Evolutionary conservation across 2,329 filamentous ascomycete genomes (phyloP).

Genomic region (Raffaelea arxii): DNA sequence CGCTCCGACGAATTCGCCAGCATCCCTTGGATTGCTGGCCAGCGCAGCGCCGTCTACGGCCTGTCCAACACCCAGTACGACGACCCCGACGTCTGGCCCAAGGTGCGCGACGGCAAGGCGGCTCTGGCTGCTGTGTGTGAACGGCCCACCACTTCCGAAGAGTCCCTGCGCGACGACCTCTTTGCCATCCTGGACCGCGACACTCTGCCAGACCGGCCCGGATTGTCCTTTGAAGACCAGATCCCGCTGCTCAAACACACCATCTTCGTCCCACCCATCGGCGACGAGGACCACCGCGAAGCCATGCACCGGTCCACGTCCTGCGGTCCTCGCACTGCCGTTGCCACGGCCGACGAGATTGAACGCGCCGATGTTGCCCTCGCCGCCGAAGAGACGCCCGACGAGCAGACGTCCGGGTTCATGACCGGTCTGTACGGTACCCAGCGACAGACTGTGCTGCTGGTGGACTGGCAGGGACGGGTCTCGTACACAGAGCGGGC

Average conservation of each 20-base stretch:
- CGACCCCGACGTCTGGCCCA: conserved; percentile 48
- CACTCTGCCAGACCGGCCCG: conserved; percentile 35
- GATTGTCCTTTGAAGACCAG: conserved; percentile 41
- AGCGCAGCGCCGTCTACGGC: conserved; percentile 41
- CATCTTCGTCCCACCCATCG: conserved; percentile 52
- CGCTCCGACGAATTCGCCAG: conserved; percentile 40
- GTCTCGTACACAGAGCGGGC: conserved; percentile 50
- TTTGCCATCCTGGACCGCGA: conserved; percentile 48
- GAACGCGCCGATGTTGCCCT: conserved; percentile 25
- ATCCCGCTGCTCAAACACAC: conserved; percentile 45
- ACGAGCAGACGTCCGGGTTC: conserved; percentile 29
- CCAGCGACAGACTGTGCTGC: conserved; percentile 52
- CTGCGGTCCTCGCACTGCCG: conserved; percentile 20
- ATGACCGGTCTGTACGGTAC: conserved; percentile 55
- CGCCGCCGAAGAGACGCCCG: conserved; percentile 24
- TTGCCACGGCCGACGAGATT: conserved; percentile 24
- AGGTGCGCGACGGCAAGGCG: conserved; percentile 43
- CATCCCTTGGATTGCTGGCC: conserved; percentile 48
- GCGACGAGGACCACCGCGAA: conserved; percentile 28
- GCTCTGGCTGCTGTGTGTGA: conserved; percentile 32
- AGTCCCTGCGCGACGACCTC: conserved; percentile 33
- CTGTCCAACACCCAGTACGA: conserved; percentile 54
- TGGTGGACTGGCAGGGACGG: conserved; percentile 54
- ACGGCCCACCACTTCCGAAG: conserved; percentile 24
- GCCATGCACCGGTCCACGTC: conserved; percentile 6